Percentiles rank a stretch among this genome's conserved stretches.
Conservation (phyloP, 495 filamentous ascomycete species). For the Penicillium maclennaniae region DNA sequence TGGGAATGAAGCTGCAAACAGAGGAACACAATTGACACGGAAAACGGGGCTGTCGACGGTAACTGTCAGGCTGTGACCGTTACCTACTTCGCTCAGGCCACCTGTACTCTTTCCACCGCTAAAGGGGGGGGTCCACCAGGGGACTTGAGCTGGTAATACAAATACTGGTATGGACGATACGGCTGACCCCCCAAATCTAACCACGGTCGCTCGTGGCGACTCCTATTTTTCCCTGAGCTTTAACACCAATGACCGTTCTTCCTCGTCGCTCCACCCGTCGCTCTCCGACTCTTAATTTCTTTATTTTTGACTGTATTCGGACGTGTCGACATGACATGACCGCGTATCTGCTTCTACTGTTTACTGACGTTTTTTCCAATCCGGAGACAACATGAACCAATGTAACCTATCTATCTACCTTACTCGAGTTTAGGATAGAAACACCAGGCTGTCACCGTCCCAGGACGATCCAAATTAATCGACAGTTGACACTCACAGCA, state of each 20-base stretch:
- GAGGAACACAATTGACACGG: conserved; percentile 1
- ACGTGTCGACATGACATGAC: neutral
- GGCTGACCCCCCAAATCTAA: neutral
- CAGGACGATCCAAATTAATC: conserved; percentile 40
- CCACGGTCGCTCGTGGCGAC: conserved; percentile 17
- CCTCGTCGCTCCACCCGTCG: conserved; percentile 5
- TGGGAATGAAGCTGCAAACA: conserved; percentile 11
- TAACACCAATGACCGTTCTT: conserved; percentile 3
- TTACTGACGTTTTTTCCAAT: neutral
- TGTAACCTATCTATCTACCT: conserved; percentile 10
- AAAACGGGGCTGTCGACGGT: neutral
- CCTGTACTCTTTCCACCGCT: conserved; percentile 9
- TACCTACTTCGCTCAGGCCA: conserved; percentile 13
- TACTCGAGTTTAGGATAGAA: conserved; percentile 22
- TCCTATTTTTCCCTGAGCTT: conserved; percentile 7
- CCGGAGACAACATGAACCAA: neutral
- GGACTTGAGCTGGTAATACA: neutral
- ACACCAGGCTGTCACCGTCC: conserved; percentile 5
- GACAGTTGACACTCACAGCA: conserved; percentile 24
- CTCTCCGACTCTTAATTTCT: neutral
- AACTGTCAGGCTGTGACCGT: neutral
- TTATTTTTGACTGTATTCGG: neutral
- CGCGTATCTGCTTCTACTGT: neutral
- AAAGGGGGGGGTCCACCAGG: neutral
- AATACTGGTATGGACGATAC: neutral